These are phyloP conservation scores for Podospora pseudopauciseta DNA, from an alignment of 495 filamentous ascomycete genomes.

Conservation along the genomic window DNA sequence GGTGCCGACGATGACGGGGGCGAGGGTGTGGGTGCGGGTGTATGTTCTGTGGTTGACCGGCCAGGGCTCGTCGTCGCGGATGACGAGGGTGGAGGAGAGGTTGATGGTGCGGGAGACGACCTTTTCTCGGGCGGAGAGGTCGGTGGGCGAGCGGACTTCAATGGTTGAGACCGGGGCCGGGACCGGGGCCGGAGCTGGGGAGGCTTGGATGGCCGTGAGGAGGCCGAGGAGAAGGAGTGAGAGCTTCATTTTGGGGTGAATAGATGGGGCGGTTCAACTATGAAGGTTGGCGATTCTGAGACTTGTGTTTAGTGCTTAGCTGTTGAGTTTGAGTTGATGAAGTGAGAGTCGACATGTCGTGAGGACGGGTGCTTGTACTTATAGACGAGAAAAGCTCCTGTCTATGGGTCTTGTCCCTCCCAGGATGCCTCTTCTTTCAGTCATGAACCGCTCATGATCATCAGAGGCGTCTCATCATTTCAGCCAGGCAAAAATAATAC, in stretches of 20 bases:
- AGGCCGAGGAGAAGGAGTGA: not conserved
- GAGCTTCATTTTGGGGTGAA: not conserved
- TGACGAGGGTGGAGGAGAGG: conserved; percentile 7
- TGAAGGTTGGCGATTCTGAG: not conserved
- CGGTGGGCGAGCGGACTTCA: not conserved
- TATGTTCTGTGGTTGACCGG: conserved; percentile 5
- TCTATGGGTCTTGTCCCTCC: not conserved
- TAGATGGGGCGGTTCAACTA: not conserved
- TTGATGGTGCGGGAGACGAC: conserved; percentile 9
- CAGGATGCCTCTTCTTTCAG: not conserved
- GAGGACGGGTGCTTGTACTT: not conserved
- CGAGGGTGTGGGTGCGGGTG: not conserved
- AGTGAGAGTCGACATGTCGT: not conserved
- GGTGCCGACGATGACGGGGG: conserved; percentile 7
- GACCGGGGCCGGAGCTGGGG: too few relatives aligned
- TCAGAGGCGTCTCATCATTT: not conserved
- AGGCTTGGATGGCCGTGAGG: not conserved
- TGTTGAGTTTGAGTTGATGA: not conserved
- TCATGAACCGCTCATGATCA: not conserved
- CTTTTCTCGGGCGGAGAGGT: not conserved
- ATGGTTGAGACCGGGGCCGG: not conserved
- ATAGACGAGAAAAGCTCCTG: not conserved
- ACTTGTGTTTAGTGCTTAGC: not conserved
- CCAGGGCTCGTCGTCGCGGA: conserved; percentile 13
- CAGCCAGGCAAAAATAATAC: too few relatives aligned